These are phyloP conservation scores for Ogataea angusta DNA, from an alignment of 805 yeast genomes.

Conservation along the genomic window DNA sequence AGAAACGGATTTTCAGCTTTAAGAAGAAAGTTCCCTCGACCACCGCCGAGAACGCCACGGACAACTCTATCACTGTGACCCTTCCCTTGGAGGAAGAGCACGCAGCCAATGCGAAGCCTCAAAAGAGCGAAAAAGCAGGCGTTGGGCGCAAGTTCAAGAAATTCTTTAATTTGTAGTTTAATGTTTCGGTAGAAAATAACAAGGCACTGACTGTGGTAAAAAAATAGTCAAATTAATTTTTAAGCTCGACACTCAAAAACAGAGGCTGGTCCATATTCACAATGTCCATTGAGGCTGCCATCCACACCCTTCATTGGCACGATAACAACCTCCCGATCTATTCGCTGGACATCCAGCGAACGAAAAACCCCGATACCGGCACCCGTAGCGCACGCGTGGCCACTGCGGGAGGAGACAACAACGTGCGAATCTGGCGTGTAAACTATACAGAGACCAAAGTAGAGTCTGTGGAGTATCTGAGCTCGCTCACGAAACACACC, in stretches of 20 bases:
- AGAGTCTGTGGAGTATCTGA: slow-evolving; percentile 61
- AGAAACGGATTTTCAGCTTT: slow-evolving; percentile 12
- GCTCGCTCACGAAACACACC: slow-evolving; percentile 82
- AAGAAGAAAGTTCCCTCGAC: not conserved
- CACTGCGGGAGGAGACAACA: slow-evolving; percentile 94
- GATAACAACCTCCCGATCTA: slow-evolving; percentile 74
- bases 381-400: slow-evolving; percentile 49
- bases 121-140: slow-evolving; percentile 7
- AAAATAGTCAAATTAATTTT: not conserved
- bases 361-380: slow-evolving; percentile 1
- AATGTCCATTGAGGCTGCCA: slow-evolving; percentile 34
- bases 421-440: slow-evolving; percentile 54
- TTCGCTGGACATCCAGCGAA: slow-evolving; percentile 60
- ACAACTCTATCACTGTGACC: slow-evolving; percentile 4
- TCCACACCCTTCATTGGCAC: slow-evolving; percentile 68
- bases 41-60: not conserved
- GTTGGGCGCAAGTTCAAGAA: slow-evolving; percentile 26
- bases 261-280: not conserved
- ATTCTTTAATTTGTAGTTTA: slow-evolving; percentile 26
- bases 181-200: too few species aligned
- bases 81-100: slow-evolving; percentile 3
- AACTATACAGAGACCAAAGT: slow-evolving; percentile 24
- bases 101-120: slow-evolving; percentile 3
- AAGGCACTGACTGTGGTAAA: not conserved
- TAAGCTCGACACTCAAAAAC: not conserved